Evolutionary conservation across 176 grass and related monocot genomes (phyloP).

Genomic region (Canna indica): DNA sequence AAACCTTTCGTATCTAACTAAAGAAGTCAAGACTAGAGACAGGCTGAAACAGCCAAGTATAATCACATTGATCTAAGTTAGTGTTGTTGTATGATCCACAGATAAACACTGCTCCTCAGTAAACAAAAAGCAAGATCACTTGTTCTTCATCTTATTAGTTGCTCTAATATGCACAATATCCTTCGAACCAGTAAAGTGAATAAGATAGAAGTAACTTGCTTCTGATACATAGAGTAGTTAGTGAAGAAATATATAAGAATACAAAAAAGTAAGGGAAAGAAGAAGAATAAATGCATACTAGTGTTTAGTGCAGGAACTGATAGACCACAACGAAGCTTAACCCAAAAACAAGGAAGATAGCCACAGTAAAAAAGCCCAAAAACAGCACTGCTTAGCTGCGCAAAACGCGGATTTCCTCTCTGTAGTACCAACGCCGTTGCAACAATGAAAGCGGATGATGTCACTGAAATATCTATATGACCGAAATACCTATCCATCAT

Average conservation of each 20-base stretch:
- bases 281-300: conserved; percentile 33
- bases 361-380: conserved; percentile 98
- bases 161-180: neutral
- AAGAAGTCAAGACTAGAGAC: neutral
- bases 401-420: conserved; percentile 92
- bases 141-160: neutral
- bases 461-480: conserved; percentile 81
- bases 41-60: neutral
- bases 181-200: neutral
- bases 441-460: conserved; percentile 70
- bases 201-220: neutral
- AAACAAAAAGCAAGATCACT: neutral
- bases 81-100: neutral
- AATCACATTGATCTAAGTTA: neutral
- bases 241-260: neutral
- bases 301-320: conserved; percentile 78
- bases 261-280: neutral
- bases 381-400: conserved; percentile 88
- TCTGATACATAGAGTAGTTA: neutral
- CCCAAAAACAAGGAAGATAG: conserved; percentile 97
- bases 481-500: conserved; percentile 77
- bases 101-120: neutral
- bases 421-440: conserved; percentile 77
- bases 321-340: conserved; percentile 85
- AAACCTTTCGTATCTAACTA: neutral